Evolutionary conservation across 1,284 basidiomycete genomes (phyloP).

Genomic region (Boletus mariae): DNA sequence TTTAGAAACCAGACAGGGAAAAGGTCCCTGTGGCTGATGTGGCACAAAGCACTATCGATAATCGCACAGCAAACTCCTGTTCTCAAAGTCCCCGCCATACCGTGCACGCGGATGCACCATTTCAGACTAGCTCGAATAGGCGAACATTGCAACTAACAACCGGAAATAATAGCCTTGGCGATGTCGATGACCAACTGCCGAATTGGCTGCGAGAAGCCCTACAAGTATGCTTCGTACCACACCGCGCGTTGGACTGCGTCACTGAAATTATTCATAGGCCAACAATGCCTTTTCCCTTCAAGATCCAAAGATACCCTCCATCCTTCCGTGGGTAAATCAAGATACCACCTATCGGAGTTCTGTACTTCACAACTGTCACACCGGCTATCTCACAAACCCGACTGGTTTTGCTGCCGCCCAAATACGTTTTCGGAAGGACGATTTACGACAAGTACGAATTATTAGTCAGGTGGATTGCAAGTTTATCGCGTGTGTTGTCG

Average conservation of each 20-base stretch:
- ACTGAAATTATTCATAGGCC: slow-evolving; percentile 34
- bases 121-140: slow-evolving; percentile 12
- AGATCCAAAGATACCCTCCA: slow-evolving; percentile 46
- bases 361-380: slow-evolving; percentile 14
- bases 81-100: slow-evolving; percentile 30
- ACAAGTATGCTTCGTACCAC: slow-evolving; percentile 34
- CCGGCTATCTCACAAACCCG: slow-evolving; percentile 5
- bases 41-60: slow-evolving; percentile 56
- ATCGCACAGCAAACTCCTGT: slow-evolving; percentile 57
- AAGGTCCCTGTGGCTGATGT: slow-evolving; percentile 20
- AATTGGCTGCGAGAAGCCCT: slow-evolving; percentile 53
- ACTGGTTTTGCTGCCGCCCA: slow-evolving; percentile 17
- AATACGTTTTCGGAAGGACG: slow-evolving; percentile 47
- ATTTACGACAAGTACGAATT: slow-evolving; percentile 53
- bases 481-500: slow-evolving; percentile 73
- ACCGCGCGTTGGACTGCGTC: slow-evolving; percentile 1
- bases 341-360: slow-evolving; percentile 12
- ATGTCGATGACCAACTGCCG: slow-evolving; percentile 32
- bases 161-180: neutral
- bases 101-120: slow-evolving; percentile 10
- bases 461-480: slow-evolving; percentile 87
- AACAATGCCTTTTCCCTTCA: slow-evolving; percentile 48
- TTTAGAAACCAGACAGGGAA: slow-evolving; percentile 14
- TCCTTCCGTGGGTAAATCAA: slow-evolving; percentile 30
- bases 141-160: slow-evolving; percentile 8